These are phyloP conservation scores for Annona squamosa DNA, from an alignment of 164 flowering plant genomes.

Conservation along the genomic window DNA sequence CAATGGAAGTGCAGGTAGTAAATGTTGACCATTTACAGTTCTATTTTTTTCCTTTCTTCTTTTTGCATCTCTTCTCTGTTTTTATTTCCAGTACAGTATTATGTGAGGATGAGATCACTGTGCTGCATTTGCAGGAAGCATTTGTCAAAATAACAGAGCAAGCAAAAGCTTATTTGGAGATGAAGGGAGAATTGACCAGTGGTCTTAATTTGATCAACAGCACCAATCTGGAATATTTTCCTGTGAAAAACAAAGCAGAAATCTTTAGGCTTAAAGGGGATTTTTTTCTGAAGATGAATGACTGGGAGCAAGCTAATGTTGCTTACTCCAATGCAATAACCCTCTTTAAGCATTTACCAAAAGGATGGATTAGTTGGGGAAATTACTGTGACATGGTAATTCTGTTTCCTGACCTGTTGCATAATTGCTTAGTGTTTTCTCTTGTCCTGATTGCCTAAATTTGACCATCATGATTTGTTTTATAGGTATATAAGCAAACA, in stretches of 20 bases:
- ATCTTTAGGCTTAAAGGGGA: conserved; percentile 91
- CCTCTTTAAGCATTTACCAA: conserved; percentile 86
- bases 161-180: conserved; percentile 92
- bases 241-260: conserved; percentile 83
- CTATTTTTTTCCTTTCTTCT: not conserved
- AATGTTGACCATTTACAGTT: not conserved
- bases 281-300: conserved; percentile 76
- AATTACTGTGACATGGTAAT: conserved; percentile 96
- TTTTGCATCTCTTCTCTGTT: not conserved
- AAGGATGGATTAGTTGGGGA: conserved; percentile 99
- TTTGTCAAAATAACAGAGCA: conserved; percentile 96
- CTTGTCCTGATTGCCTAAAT: not conserved
- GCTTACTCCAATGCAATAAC: conserved; percentile 80
- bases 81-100: not conserved
- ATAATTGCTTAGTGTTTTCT: not conserved
- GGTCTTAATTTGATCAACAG: conserved; percentile 94
- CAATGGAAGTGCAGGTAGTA: conserved; percentile 99
- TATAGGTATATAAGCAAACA: conserved; percentile 84
- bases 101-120: not conserved
- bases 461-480: conserved; percentile 3
- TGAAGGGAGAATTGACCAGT: conserved; percentile 82
- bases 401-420: not conserved
- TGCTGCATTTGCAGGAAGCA: conserved; percentile 68
- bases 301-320: conserved; percentile 77
- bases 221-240: conserved; percentile 91